Percentiles rank a stretch among this genome's conserved stretches.
Evolutionary conservation across 345 rosid species (phyloP).

Genomic region (Raphanus sativus): DNA sequence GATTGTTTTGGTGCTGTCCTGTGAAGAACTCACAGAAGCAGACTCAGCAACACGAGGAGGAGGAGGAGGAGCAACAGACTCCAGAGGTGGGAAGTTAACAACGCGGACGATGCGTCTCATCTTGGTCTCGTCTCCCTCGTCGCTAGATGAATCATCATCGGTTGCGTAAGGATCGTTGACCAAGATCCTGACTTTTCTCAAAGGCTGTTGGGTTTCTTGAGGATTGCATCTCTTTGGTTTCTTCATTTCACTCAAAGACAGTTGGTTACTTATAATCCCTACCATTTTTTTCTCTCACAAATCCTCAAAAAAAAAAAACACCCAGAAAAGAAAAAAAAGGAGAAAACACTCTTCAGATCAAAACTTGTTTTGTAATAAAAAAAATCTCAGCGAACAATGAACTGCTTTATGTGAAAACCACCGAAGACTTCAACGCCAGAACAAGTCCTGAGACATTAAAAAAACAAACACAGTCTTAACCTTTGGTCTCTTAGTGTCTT

Average conservation of each 20-base stretch:
- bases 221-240: conserved; percentile 25
- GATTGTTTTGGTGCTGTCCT: conserved; percentile 57
- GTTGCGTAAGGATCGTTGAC: conserved; percentile 87
- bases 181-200: conserved; percentile 67
- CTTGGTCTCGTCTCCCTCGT: conserved; percentile 68
- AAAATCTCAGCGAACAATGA: conserved; percentile 62
- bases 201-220: conserved; percentile 31
- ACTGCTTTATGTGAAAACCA: conserved; percentile 69
- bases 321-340: conserved; percentile 19
- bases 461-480: not conserved
- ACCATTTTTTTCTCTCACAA: conserved; percentile 41
- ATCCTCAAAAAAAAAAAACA: conserved; percentile 18
- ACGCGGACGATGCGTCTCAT: conserved; percentile 59
- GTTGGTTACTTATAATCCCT: conserved; percentile 32
- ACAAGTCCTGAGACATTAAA: conserved; percentile 71
- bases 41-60: conserved; percentile 6
- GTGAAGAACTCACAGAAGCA: conserved; percentile 54
- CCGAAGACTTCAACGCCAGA: conserved; percentile 77
- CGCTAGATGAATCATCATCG: conserved; percentile 83
- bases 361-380: conserved; percentile 33
- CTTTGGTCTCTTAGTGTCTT: not conserved
- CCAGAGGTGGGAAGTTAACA: conserved; percentile 45
- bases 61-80: not conserved
- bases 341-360: conserved; percentile 17
- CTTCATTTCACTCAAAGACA: conserved; percentile 2